phyloP scores from a whole-genome alignment of 202 grass and related monocot species.

The Eragrostis tef region DNA sequence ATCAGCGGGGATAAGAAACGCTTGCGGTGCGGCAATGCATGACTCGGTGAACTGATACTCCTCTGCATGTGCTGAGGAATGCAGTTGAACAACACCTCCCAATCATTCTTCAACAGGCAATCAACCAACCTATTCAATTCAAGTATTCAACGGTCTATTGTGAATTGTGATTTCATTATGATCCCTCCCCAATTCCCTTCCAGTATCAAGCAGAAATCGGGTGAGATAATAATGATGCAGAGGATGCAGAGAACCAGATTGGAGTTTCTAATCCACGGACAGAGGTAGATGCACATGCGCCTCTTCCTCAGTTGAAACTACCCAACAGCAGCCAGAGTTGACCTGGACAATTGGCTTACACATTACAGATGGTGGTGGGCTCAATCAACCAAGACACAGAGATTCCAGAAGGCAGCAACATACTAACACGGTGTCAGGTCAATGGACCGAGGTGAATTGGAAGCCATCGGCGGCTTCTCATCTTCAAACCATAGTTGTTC shows the following conservation, averaged over 20 bases:
- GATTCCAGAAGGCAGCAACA: constrained; percentile 27
- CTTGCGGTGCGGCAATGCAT: background rate
- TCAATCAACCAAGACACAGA: constrained; percentile 21
- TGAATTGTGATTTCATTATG: background rate
- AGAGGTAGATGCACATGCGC: constrained; percentile 21
- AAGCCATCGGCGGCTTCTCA: constrained; percentile 72
- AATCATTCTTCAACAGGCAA: constrained; percentile 39
- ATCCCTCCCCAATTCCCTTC: background rate
- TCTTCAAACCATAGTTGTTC: constrained; percentile 52
- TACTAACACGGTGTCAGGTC: constrained; percentile 28
- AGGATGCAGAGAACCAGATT: constrained; percentile 27
- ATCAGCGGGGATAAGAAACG: constrained; percentile 22
- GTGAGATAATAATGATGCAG: constrained; percentile 28
- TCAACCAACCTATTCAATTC: constrained; percentile 11
- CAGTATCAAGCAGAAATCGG: constrained; percentile 31
- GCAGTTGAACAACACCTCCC: constrained; percentile 33
- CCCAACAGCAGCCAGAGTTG: constrained; percentile 41
- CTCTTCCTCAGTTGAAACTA: constrained; percentile 14
- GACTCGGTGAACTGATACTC: constrained; percentile 27
- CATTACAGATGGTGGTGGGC: constrained; percentile 18
- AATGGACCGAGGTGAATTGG: constrained; percentile 53
- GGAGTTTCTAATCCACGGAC: constrained; percentile 30
- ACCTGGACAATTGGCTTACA: constrained; percentile 21
- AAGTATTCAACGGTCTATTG: constrained; percentile 14
- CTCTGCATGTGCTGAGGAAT: constrained; percentile 45